These are phyloP conservation scores for grape (Vitis vinifera) DNA, from an alignment of 164 flowering plant species.

Conservation along the genomic window DNA sequence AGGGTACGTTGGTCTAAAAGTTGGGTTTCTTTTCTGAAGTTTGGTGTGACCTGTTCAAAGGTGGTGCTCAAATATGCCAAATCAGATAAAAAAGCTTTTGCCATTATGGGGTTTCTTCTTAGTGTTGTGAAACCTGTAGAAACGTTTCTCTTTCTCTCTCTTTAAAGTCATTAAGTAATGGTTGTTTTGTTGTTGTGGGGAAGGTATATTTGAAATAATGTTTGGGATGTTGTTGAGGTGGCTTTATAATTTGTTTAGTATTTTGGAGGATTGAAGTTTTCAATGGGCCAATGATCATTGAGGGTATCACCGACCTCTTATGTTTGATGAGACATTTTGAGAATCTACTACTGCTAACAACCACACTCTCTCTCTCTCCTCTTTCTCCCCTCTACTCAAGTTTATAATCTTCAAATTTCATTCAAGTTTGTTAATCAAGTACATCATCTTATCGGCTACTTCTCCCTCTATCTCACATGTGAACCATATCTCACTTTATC, in stretches of 20 bases:
- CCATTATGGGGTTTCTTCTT: not conserved
- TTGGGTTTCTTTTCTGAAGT: slow-evolving; percentile 4
- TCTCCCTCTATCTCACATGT: not conserved
- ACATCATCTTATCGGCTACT: too few relatives aligned
- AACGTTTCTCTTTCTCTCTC: slow-evolving; percentile 8
- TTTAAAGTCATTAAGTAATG: not conserved
- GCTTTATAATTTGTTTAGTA: slow-evolving; percentile 7
- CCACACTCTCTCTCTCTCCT: slow-evolving; percentile 7
- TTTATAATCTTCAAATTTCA: too few relatives aligned
- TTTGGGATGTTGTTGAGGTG: slow-evolving; percentile 6
- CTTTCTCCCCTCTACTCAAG: not conserved
- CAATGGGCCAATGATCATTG: slow-evolving; percentile 35
- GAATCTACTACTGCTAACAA: slow-evolving; percentile 30
- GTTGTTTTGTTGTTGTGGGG: not conserved
- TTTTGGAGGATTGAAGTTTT: slow-evolving; percentile 20
- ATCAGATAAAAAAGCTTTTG: not conserved
- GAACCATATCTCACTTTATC: not conserved
- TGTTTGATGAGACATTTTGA: slow-evolving; percentile 42
- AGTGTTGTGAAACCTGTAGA: not conserved
- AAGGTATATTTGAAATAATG: not conserved
- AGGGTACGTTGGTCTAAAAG: slow-evolving; percentile 4
- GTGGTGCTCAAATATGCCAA: slow-evolving; percentile 4
- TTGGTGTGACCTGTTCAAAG: slow-evolving; percentile 3
- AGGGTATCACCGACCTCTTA: slow-evolving; percentile 38
- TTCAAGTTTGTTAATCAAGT: too few relatives aligned